A percentile compares a stretch with the other conserved stretches of the same genome.
Conservation (phyloP, 306 rosid genomes). For the Purshia tridentata region DNA sequence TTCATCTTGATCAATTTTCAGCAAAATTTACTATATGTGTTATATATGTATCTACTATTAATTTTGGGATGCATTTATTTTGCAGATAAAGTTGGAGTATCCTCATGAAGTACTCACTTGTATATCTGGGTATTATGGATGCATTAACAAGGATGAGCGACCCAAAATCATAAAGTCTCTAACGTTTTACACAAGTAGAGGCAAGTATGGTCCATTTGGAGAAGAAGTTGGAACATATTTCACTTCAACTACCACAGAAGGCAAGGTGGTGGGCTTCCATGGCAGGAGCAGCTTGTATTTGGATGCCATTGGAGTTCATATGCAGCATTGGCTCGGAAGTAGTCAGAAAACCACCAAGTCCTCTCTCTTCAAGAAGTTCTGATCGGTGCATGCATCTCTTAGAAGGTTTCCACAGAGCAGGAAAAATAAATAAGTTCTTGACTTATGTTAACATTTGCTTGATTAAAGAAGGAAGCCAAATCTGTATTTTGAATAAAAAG, state of each 20-base stretch:
- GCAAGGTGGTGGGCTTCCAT: slow-evolving; percentile 88
- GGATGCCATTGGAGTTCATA: slow-evolving; percentile 91
- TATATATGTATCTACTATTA: too few species aligned
- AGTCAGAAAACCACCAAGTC: slow-evolving; percentile 53
- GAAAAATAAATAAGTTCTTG: background rate
- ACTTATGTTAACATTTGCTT: background rate
- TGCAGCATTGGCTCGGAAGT: slow-evolving; percentile 95
- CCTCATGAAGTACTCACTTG: slow-evolving; percentile 82
- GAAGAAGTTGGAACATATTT: slow-evolving; percentile 81
- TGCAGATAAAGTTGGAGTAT: slow-evolving; percentile 73
- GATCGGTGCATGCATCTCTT: slow-evolving; percentile 6
- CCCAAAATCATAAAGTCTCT: slow-evolving; percentile 64
- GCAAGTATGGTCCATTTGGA: slow-evolving; percentile 88
- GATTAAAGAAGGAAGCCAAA: too few species aligned
- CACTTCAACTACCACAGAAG: slow-evolving; percentile 84
- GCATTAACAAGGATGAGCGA: slow-evolving; percentile 42
- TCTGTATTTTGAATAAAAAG: too few species aligned
- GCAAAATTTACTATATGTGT: too few species aligned
- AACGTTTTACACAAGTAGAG: slow-evolving; percentile 66
- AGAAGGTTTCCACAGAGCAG: background rate
- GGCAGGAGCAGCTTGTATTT: slow-evolving; percentile 81
- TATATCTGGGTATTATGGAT: slow-evolving; percentile 71
- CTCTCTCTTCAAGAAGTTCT: slow-evolving; percentile 65
- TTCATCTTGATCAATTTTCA: background rate
- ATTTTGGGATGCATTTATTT: background rate